Conservation (phyloP, 441 rosid genomes). For the Brassica hybrid region DNA sequence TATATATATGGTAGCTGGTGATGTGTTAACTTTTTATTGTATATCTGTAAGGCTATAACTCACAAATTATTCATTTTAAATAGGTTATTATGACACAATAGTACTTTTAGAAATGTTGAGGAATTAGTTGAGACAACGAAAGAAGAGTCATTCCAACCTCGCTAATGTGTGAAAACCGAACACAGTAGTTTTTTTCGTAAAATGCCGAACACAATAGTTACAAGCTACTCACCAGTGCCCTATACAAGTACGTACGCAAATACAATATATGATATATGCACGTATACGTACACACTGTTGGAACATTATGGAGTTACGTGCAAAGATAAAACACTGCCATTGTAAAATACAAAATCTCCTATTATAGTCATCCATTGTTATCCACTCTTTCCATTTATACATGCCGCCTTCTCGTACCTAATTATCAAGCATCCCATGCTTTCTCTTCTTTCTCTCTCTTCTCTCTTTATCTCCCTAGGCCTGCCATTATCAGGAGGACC, state of each 20-base stretch:
- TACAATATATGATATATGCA: slow-evolving; percentile 1
- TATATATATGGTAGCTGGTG: background rate
- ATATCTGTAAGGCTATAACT: background rate
- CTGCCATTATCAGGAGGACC: slow-evolving; percentile 67
- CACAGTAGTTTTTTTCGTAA: too few species aligned
- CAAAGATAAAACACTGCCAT: slow-evolving; percentile 35
- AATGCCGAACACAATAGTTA: background rate
- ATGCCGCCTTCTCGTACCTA: slow-evolving; percentile 66
- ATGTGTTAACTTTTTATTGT: background rate
- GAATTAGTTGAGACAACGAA: background rate
- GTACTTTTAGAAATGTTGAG: background rate
- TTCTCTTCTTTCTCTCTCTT: slow-evolving; percentile 35
- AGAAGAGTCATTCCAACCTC: background rate
- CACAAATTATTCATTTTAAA: too few species aligned
- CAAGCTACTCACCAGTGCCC: slow-evolving; percentile 6
- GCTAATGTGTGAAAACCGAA: background rate
- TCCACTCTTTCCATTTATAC: slow-evolving; percentile 66
- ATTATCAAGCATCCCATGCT: slow-evolving; percentile 24
- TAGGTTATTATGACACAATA: too few species aligned
- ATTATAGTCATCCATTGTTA: slow-evolving; percentile 33
- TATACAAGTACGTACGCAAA: background rate
- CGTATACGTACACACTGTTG: background rate
- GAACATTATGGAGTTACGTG: slow-evolving; percentile 20
- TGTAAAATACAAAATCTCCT: slow-evolving; percentile 16
- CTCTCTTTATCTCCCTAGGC: slow-evolving; percentile 45